Evolutionary conservation across 441 rosid genomes (phyloP).

Genomic region (Erodium moschatum): DNA sequence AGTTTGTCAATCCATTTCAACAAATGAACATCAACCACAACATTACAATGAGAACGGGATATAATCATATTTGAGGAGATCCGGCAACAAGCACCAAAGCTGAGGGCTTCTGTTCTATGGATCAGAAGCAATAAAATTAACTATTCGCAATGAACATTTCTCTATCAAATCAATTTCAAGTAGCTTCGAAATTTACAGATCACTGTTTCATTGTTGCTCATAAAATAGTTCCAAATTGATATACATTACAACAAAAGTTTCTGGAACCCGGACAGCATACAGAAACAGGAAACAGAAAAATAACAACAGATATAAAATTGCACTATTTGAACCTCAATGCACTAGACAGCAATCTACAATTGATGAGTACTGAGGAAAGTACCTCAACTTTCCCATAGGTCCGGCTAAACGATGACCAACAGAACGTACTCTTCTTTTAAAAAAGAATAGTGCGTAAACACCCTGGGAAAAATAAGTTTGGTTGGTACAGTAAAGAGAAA

Average conservation of each 20-base stretch:
- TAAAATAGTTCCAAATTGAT: not conserved
- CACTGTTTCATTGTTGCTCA: not conserved
- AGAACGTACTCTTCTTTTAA: constrained; percentile 80
- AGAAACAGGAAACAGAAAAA: not conserved
- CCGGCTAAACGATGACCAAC: constrained; percentile 84
- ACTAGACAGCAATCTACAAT: not conserved
- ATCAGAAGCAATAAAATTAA: not conserved
- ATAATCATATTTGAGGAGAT: not conserved
- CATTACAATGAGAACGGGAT: not conserved
- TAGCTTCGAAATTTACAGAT: not conserved
- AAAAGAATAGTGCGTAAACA: constrained; percentile 82
- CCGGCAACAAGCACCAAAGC: not conserved
- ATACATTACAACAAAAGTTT: not conserved
- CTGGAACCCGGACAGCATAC: not conserved
- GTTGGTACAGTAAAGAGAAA: constrained; percentile 19
- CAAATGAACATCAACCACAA: not conserved
- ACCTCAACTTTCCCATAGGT: constrained; percentile 92
- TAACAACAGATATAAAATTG: not conserved
- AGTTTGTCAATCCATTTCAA: not conserved
- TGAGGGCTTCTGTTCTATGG: not conserved
- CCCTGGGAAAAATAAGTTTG: constrained; percentile 44
- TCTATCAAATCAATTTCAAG: not conserved
- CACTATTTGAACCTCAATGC: not conserved
- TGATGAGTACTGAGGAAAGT: constrained; percentile 18
- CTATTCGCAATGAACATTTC: not conserved